phyloP scores from a whole-genome alignment of 495 filamentous ascomycete species.

The Delitschia confertaspora region DNA sequence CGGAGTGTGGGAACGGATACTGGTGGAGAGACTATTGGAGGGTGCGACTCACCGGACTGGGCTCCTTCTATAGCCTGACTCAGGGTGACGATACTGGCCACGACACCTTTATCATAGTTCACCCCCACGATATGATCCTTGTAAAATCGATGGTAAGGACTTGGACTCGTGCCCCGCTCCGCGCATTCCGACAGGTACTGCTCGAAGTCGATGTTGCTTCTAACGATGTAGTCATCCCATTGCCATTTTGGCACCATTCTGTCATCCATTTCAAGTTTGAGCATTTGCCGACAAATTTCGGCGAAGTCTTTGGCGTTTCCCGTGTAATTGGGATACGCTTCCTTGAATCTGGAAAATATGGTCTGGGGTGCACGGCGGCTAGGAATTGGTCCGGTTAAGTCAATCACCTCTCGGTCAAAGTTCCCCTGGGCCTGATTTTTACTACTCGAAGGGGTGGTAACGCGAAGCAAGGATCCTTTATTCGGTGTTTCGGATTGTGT shows the following conservation, averaged over 20 bases:
- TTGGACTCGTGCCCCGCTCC: slow-evolving; percentile 12
- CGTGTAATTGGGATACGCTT: slow-evolving; percentile 26
- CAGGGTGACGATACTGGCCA: slow-evolving; percentile 6
- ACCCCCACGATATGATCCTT: slow-evolving; percentile 16
- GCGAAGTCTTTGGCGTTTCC: slow-evolving; percentile 27
- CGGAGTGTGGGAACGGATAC: background rate
- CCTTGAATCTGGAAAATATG: slow-evolving; percentile 24
- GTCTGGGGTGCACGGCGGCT: background rate
- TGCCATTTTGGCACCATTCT: slow-evolving; percentile 24
- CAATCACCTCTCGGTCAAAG: no score
- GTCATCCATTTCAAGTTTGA: slow-evolving; percentile 16
- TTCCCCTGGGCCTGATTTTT: no score
- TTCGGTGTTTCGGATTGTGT: no score
- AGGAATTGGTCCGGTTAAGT: no score
- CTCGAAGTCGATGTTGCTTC: slow-evolving; percentile 25
- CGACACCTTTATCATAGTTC: slow-evolving; percentile 15
- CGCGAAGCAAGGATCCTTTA: no score
- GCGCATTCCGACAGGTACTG: slow-evolving; percentile 16
- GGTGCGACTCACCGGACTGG: background rate
- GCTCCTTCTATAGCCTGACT: slow-evolving; percentile 3
- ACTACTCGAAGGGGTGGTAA: no score
- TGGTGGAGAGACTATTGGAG: background rate
- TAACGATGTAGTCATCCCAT: slow-evolving; percentile 33
- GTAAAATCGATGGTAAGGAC: slow-evolving; percentile 24
- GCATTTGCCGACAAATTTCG: slow-evolving; percentile 20